phyloP scores from a whole-genome alignment of 495 filamentous ascomycete species.

The Penicillium crystallinum region DNA sequence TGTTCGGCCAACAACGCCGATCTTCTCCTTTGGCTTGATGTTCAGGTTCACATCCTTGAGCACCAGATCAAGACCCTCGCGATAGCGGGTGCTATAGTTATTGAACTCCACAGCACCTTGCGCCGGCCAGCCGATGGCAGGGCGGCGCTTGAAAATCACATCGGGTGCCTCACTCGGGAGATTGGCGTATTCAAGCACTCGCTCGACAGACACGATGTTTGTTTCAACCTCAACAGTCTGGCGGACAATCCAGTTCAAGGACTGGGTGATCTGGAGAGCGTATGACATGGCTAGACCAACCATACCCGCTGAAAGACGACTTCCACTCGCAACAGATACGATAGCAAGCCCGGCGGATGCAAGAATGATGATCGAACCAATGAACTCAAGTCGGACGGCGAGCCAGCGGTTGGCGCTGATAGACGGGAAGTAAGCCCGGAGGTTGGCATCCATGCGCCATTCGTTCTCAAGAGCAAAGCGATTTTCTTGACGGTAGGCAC shows the following conservation, averaged over 20 bases:
- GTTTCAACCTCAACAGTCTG: slow-evolving; percentile 99
- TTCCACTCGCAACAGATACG: slow-evolving; percentile 69
- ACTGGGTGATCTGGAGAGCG: slow-evolving; percentile 92
- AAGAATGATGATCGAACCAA: slow-evolving; percentile 92
- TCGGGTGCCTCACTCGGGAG: slow-evolving; percentile 95
- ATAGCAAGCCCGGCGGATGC: slow-evolving; percentile 78
- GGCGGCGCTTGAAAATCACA: slow-evolving; percentile 80
- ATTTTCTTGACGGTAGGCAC: slow-evolving; percentile 84
- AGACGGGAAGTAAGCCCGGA: slow-evolving; percentile 93
- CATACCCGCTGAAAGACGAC: slow-evolving; percentile 62
- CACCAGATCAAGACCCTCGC: slow-evolving; percentile 80
- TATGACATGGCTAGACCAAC: slow-evolving; percentile 97
- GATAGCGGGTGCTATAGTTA: slow-evolving; percentile 91
- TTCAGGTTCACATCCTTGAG: slow-evolving; percentile 86
- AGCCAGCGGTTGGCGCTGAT: slow-evolving; percentile 97
- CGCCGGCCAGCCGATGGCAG: slow-evolving; percentile 86
- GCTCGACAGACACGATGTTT: slow-evolving; percentile 98
- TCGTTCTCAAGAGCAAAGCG: slow-evolving; percentile 92
- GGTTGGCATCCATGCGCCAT: slow-evolving; percentile 94
- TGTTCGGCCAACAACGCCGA: slow-evolving; percentile 94
- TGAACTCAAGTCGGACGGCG: slow-evolving; percentile 91
- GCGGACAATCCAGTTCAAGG: slow-evolving; percentile 99
- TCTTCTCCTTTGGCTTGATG: slow-evolving; percentile 95
- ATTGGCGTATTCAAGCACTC: slow-evolving; percentile 90
- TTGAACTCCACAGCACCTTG: slow-evolving; percentile 86